Evolutionary conservation across 2,329 filamentous ascomycete species (phyloP).

Genomic region (Aulographum hederae): DNA sequence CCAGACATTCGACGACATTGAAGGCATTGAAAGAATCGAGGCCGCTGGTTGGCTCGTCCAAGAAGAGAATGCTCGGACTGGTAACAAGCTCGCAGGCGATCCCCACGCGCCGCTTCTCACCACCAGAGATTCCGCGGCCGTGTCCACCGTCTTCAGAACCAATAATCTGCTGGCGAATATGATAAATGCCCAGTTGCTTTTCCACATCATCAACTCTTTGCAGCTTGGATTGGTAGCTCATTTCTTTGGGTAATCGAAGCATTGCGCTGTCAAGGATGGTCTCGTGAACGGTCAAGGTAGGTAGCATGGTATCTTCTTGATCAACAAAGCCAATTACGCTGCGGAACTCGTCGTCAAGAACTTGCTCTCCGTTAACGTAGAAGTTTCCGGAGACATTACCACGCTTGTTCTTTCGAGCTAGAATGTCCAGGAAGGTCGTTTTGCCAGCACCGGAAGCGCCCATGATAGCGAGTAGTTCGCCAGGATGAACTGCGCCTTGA

Average conservation of each 20-base stretch:
- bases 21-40: conserved; percentile 95
- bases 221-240: conserved; percentile 76
- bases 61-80: conserved; percentile 88
- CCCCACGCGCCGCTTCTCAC: conserved; percentile 87
- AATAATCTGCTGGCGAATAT: conserved; percentile 88
- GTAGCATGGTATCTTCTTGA: conserved; percentile 92
- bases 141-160: conserved; percentile 87
- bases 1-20: conserved; percentile 91
- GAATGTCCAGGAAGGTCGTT: conserved; percentile 88
- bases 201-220: conserved; percentile 86
- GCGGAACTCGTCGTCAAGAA: conserved; percentile 69
- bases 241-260: conserved; percentile 77
- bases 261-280: conserved; percentile 91
- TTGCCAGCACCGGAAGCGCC: conserved; percentile 94
- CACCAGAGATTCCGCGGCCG: conserved; percentile 91
- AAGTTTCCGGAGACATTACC: conserved; percentile 65
- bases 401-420: conserved; percentile 92
- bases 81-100: conserved; percentile 97
- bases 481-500: conserved; percentile 73
- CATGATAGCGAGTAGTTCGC: conserved; percentile 97
- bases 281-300: conserved; percentile 91
- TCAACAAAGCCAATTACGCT: conserved; percentile 93
- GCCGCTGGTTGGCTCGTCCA: conserved; percentile 93
- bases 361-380: conserved; percentile 83
- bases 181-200: conserved; percentile 82